Evolutionary conservation across 805 yeast genomes (phyloP).

Genomic region (Sungouiella thailandica): DNA sequence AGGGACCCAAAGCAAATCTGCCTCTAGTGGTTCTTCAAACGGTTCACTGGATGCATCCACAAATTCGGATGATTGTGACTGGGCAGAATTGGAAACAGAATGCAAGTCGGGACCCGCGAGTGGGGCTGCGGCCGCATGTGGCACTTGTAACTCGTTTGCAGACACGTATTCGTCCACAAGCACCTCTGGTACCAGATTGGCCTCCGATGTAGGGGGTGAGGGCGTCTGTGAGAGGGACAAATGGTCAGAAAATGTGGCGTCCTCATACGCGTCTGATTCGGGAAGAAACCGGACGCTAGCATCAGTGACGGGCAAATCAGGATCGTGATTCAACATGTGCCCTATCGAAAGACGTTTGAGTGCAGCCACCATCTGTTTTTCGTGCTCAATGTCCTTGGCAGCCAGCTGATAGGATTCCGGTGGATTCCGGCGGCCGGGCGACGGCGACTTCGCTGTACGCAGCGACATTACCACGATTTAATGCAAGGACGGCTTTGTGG

Average conservation of each 20-base stretch:
- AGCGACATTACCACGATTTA: conserved; percentile 1
- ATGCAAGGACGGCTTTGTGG: neutral
- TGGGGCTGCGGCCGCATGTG: neutral
- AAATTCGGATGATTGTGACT: too few relatives aligned
- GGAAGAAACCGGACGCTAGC: conserved; percentile 6
- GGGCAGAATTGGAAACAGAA: neutral
- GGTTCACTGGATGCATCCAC: too few relatives aligned
- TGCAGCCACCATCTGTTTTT: conserved; percentile 67
- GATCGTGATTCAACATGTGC: conserved; percentile 54
- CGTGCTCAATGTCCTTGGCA: conserved; percentile 72
- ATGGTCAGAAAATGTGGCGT: conserved; percentile 1
- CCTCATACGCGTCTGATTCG: conserved; percentile 6
- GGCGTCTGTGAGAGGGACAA: conserved; percentile 1
- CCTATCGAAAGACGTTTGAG: conserved; percentile 73
- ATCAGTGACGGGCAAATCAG: conserved; percentile 56
- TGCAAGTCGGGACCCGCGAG: neutral
- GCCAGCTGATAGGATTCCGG: conserved; percentile 41
- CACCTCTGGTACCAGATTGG: neutral
- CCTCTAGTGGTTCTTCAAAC: conserved; percentile 16
- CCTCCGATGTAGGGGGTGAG: neutral
- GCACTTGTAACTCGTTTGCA: too few relatives aligned
- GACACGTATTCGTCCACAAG: too few relatives aligned
- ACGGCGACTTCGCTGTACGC: conserved; percentile 2
- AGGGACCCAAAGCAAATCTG: conserved; percentile 82
- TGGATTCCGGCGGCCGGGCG: conserved; percentile 5